Base-by-base conservation (phyloP, 2,329 filamentous ascomycete genomes). In the Emergomyces orientalis region DNA sequence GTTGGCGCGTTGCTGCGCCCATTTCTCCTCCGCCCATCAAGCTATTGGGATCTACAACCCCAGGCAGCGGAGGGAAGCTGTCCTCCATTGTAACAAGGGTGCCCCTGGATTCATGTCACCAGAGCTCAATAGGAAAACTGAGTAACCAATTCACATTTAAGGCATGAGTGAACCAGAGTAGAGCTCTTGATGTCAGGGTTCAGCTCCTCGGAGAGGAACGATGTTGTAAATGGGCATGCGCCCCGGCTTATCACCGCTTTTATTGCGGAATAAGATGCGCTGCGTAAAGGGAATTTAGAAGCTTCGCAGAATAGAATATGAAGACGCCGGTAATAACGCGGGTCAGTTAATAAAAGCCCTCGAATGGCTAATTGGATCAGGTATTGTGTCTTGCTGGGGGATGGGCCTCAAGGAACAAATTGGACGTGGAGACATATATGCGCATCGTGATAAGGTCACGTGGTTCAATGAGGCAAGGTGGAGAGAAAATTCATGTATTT, bases 1-100 rank as follows among this genome's bases (percentile, higher is more conserved):
- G 30, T 6, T 14, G 32, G 9, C 7, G n/a, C 7, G 34, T 19
- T 22, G 34, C 4, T 0, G 11, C 17, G 34, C 19, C 8, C 13
- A 37, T 37, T 25, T 61, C 59, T 43, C 62, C 58, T 37, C 62
- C 27, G n/a, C 43, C 51, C 27, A 65, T 49, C 11, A 64, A 64
- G 52, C 37, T 37, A 39, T 54, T 27, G 9, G 30, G 25, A 17
- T 43, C 55, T 52, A 49, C 59, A 34, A 59, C 51, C 27, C 63
- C 63, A 22, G 68, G 67, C 19, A 69, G 62, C n/a, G 69, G 66
- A 59, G 70, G 67, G 27, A 69, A 68, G 27, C 69, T 67, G 22
- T 65, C 67, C 47, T 69, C 65, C 72, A 72, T 72, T 49, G 13
- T 47, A 32, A 14, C 25, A 39, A 13, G 25, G n/a, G 34, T 13